Conservation (phyloP, 768 basidiomycete genomes). For the Megacollybia marginata region DNA sequence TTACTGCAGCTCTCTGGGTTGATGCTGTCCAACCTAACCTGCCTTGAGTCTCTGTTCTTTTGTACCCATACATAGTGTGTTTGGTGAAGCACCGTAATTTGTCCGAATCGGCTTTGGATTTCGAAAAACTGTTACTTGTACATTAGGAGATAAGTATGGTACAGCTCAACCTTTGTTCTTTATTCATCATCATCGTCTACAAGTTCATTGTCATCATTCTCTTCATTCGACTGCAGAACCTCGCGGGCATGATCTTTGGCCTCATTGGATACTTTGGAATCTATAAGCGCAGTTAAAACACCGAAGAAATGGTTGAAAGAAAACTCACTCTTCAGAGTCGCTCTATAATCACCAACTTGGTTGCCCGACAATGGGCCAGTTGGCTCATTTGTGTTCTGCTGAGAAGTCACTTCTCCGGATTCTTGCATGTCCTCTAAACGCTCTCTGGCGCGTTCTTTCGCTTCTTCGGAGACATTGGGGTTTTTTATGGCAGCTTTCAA, state of each 20-base stretch:
- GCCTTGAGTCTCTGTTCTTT: constrained; percentile 24
- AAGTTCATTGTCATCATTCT: background rate
- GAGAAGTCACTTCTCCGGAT: background rate
- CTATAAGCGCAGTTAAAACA: background rate
- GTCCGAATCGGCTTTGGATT: too few species aligned
- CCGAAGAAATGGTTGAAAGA: background rate
- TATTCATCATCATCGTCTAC: too few species aligned
- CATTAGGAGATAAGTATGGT: too few species aligned
- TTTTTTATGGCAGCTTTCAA: constrained; percentile 54
- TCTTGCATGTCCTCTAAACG: constrained; percentile 32
- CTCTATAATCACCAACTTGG: constrained; percentile 23
- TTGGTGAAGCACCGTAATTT: too few species aligned
- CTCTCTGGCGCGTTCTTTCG: constrained; percentile 40
- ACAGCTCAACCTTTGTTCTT: too few species aligned
- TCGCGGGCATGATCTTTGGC: constrained; percentile 9
- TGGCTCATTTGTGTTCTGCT: background rate
- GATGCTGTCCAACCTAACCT: constrained; percentile 43
- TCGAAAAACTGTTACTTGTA: too few species aligned
- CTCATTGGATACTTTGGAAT: constrained; percentile 2
- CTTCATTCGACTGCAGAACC: background rate
- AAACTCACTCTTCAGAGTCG: constrained; percentile 19
- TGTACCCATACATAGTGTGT: too few species aligned
- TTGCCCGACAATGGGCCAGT: constrained; percentile 6
- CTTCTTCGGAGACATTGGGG: constrained; percentile 48
- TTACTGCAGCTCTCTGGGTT: constrained; percentile 3